A percentile compares a stretch with the other conserved stretches of the same genome.
Evolutionary conservation across 306 rosid species (phyloP).

Genomic region (Ceratonia siliqua): DNA sequence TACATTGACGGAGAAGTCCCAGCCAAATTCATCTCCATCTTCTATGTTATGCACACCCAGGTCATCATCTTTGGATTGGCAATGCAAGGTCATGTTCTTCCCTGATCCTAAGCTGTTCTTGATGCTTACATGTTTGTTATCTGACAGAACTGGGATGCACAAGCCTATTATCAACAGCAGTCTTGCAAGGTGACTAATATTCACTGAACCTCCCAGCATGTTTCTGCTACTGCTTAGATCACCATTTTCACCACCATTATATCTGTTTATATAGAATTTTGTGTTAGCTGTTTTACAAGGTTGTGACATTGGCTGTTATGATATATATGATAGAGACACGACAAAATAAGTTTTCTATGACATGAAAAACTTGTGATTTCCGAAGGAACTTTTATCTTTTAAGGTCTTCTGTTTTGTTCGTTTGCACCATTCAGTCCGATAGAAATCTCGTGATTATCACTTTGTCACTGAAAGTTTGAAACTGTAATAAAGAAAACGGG

Average conservation of each 20-base stretch:
- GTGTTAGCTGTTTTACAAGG: background rate
- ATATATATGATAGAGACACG: background rate
- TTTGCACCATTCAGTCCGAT: background rate
- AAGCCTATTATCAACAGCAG: constrained; percentile 35
- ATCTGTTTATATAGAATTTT: background rate
- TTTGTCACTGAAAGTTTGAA: background rate
- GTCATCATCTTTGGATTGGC: constrained; percentile 47
- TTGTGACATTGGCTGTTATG: constrained; percentile 18
- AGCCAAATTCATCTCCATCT: constrained; percentile 37
- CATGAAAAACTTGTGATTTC: background rate
- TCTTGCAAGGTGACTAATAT: background rate
- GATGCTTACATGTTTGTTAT: constrained; percentile 44
- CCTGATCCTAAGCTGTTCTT: constrained; percentile 47
- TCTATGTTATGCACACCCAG: constrained; percentile 35
- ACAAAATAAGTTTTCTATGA: background rate
- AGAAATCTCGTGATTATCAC: background rate
- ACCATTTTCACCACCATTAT: background rate
- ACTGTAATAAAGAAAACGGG: too few relatives aligned
- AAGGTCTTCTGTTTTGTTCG: background rate
- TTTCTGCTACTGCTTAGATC: constrained; percentile 11
- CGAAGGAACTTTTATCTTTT: background rate
- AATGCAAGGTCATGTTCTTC: constrained; percentile 47
- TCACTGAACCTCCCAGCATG: constrained; percentile 8
- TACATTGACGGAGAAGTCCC: constrained; percentile 37
- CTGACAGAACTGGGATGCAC: constrained; percentile 10